These are phyloP conservation scores for Galeopsis tetrahit DNA, from an alignment of 257 asterid genomes.

Conservation along the genomic window DNA sequence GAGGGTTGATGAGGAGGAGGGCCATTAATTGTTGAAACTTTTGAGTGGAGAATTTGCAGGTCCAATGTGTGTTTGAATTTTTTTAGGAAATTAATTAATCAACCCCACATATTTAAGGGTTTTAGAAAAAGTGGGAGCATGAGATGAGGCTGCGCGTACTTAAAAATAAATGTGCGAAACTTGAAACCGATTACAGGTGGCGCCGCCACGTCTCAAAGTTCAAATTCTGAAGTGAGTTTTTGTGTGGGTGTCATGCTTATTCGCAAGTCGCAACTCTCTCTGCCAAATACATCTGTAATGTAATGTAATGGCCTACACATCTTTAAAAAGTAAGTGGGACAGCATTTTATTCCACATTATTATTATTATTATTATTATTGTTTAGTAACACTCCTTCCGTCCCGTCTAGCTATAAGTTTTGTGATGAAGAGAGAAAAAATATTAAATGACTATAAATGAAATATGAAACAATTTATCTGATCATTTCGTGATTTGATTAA, in stretches of 20 bases:
- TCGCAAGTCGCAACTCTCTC: not conserved
- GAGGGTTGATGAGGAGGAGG: not conserved
- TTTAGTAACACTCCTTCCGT: too few species aligned
- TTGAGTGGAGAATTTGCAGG: too few species aligned
- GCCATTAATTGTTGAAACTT: too few species aligned
- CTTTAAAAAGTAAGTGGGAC: constrained; percentile 20
- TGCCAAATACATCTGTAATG: constrained; percentile 4
- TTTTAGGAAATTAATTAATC: not conserved
- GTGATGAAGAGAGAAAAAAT: too few species aligned
- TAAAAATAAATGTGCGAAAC: not conserved
- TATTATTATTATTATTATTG: too few species aligned
- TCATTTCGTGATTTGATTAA: too few species aligned
- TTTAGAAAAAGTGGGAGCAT: not conserved
- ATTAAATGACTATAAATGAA: too few species aligned
- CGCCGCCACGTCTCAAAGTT: constrained; percentile 20
- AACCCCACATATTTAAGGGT: not conserved
- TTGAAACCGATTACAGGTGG: constrained; percentile 17
- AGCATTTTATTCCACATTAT: not conserved
- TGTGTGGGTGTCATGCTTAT: constrained; percentile 27
- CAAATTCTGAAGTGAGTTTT: not conserved
- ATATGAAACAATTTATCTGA: too few species aligned
- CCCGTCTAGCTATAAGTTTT: too few species aligned
- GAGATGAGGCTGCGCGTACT: not conserved
- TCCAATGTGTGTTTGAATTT: too few species aligned
- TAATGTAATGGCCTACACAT: constrained; percentile 3